phyloP scores from a whole-genome alignment of 2,329 filamentous ascomycete genomes.

The Ceratocystis colombiana region DNA sequence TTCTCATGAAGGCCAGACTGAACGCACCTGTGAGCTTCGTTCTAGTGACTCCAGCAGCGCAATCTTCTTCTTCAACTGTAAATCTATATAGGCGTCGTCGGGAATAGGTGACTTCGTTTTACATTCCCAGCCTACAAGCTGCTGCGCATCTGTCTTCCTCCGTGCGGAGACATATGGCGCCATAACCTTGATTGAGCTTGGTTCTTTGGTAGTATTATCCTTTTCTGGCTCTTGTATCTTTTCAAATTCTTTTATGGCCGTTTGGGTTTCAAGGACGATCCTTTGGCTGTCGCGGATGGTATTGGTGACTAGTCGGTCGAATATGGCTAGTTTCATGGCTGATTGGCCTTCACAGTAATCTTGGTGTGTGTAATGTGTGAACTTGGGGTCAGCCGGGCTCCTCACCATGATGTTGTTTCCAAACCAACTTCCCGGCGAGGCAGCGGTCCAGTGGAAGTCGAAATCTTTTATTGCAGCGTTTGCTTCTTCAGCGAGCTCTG shows the following conservation, averaged over 20 bases:
- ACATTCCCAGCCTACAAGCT: constrained; percentile 15
- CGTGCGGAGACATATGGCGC: constrained; percentile 20
- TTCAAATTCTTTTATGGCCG: neutral
- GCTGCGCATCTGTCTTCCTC: neutral
- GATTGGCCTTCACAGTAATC: constrained; percentile 21
- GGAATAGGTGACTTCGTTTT: neutral
- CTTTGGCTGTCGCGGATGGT: constrained; percentile 17
- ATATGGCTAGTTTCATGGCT: constrained; percentile 3
- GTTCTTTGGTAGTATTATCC: neutral
- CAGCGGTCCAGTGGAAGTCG: constrained; percentile 25
- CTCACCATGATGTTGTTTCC: constrained; percentile 11
- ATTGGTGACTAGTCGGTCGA: neutral
- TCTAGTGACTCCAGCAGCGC: constrained; percentile 22
- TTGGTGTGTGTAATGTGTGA: constrained; percentile 18
- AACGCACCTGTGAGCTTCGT: neutral
- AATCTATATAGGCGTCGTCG: neutral
- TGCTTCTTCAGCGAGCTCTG: constrained; percentile 15
- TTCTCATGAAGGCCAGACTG: constrained; percentile 1
- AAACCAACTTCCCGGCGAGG: constrained; percentile 25
- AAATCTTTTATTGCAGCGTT: constrained; percentile 21
- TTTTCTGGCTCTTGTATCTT: neutral
- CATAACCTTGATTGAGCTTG: neutral
- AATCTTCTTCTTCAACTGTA: constrained; percentile 23
- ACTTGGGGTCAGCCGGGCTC: constrained; percentile 11
- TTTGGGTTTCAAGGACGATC: neutral